A percentile compares a stretch with the other conserved stretches of the same genome.
These are phyloP conservation scores for Oxytropis ochrocephala DNA, from an alignment of 306 rosid species.

Conservation along the genomic window DNA sequence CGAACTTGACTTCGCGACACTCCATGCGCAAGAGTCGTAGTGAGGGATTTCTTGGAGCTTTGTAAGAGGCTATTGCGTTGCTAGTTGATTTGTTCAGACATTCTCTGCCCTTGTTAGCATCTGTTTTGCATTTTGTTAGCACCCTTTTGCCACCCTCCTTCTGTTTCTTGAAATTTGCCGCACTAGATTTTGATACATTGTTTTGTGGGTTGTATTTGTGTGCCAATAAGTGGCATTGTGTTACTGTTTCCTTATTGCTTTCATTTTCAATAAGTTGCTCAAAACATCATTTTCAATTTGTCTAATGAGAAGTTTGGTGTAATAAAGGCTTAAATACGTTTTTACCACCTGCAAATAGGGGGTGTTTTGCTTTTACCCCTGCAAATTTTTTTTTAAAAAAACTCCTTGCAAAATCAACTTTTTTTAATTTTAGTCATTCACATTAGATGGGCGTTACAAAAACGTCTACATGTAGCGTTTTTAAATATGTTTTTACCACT, in stretches of 20 bases:
- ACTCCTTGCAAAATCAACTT: too few species aligned
- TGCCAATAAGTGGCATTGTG: constrained; percentile 18
- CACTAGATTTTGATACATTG: background rate
- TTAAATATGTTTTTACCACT: too few species aligned
- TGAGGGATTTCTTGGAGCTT: constrained; percentile 57
- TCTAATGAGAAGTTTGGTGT: background rate
- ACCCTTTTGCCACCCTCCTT: background rate
- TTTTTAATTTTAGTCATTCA: too few species aligned
- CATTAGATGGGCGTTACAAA: too few species aligned
- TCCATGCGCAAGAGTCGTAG: constrained; percentile 74
- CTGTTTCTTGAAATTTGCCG: background rate
- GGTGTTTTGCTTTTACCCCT: too few species aligned
- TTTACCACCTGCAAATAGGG: too few species aligned
- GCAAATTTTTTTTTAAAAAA: too few species aligned
- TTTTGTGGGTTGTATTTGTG: constrained; percentile 9
- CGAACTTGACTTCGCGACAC: constrained; percentile 18
- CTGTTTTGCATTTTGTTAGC: constrained; percentile 5
- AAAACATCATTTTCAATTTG: constrained; percentile 10
- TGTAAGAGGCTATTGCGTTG: constrained; percentile 35
- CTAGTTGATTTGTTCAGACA: background rate
- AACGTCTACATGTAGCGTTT: too few species aligned
- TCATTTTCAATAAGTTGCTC: background rate
- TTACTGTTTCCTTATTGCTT: background rate
- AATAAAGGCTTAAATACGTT: too few species aligned
- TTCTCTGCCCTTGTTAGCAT: background rate